These are phyloP conservation scores for Beauveria sp. DNA, from an alignment of 2,329 filamentous ascomycete species.

Conservation along the genomic window DNA sequence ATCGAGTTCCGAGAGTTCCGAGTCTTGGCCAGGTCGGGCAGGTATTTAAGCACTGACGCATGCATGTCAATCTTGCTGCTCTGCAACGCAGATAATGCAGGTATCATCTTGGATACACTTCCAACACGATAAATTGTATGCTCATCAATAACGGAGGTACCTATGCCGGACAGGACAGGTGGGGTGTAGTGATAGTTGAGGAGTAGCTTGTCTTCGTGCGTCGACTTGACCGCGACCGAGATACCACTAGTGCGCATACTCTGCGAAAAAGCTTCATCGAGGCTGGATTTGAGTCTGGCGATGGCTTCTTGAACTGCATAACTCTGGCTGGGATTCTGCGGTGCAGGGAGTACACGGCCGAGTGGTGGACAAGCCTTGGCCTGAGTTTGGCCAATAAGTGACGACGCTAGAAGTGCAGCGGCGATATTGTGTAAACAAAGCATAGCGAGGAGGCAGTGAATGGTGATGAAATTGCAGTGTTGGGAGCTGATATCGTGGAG, in stretches of 20 bases:
- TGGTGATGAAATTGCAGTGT: neutral
- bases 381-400: slow-evolving; percentile 18
- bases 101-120: slow-evolving; percentile 28
- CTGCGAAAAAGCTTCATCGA: slow-evolving; percentile 21
- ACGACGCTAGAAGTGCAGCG: slow-evolving; percentile 12
- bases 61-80: slow-evolving; percentile 26
- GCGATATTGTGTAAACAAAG: neutral
- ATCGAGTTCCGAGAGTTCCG: slow-evolving; percentile 21
- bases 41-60: slow-evolving; percentile 36
- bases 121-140: slow-evolving; percentile 29
- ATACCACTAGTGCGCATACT: slow-evolving; percentile 27
- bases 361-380: slow-evolving; percentile 34
- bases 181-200: slow-evolving; percentile 36
- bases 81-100: slow-evolving; percentile 25
- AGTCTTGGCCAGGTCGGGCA: slow-evolving; percentile 29
- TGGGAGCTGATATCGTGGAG: neutral
- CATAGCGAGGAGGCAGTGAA: neutral
- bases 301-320: slow-evolving; percentile 22
- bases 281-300: slow-evolving; percentile 15
- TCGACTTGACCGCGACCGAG: slow-evolving; percentile 33
- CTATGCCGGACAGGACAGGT: slow-evolving; percentile 18
- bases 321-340: slow-evolving; percentile 25
- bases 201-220: slow-evolving; percentile 30
- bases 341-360: slow-evolving; percentile 33
- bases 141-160: slow-evolving; percentile 20